Percentiles rank a stretch among this genome's conserved stretches.
These are phyloP conservation scores for Avena eriantha DNA, from an alignment of 176 grass and related monocot species.

Conservation along the genomic window DNA sequence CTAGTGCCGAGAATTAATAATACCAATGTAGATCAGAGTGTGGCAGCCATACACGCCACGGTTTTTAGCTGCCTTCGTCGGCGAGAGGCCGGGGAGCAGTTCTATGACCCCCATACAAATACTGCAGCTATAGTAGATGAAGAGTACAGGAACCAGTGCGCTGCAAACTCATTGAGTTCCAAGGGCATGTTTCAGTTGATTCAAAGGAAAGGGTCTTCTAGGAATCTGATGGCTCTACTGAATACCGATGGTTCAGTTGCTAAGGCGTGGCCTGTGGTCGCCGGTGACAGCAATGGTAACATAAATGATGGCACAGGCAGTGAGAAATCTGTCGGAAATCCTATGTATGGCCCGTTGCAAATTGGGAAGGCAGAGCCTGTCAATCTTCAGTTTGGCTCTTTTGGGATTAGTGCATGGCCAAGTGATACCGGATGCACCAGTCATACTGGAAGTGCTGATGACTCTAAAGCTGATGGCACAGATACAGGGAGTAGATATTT, in stretches of 20 bases:
- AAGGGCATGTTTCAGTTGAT: slow-evolving; percentile 94
- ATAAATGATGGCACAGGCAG: neutral
- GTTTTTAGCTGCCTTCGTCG: slow-evolving; percentile 14
- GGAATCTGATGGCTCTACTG: slow-evolving; percentile 81
- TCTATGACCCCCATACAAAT: neutral
- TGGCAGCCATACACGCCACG: neutral
- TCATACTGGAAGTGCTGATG: neutral
- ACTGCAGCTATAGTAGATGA: slow-evolving; percentile 13
- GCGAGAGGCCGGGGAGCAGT: slow-evolving; percentile 1
- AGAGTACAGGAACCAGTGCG: slow-evolving; percentile 35
- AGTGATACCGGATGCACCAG: neutral
- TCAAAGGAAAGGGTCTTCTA: slow-evolving; percentile 73
- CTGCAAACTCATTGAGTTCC: slow-evolving; percentile 74
- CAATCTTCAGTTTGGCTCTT: slow-evolving; percentile 28
- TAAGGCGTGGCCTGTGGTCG: slow-evolving; percentile 74
- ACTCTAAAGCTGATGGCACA: slow-evolving; percentile 5
- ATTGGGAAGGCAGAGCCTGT: slow-evolving; percentile 9
- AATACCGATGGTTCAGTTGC: slow-evolving; percentile 81
- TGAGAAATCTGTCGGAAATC: slow-evolving; percentile 3
- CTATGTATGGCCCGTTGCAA: slow-evolving; percentile 6
- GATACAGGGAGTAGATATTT: slow-evolving; percentile 22
- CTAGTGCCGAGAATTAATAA: slow-evolving; percentile 6
- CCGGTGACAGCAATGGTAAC: slow-evolving; percentile 38
- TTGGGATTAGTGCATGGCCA: slow-evolving; percentile 22
- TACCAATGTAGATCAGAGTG: slow-evolving; percentile 8